A percentile compares a stretch with the other conserved stretches of the same genome.
These are phyloP conservation scores for Batrachochytrium dendrobatidis DNA, from an alignment of 371 early-diverging fungal genomes.

Conservation along the genomic window DNA sequence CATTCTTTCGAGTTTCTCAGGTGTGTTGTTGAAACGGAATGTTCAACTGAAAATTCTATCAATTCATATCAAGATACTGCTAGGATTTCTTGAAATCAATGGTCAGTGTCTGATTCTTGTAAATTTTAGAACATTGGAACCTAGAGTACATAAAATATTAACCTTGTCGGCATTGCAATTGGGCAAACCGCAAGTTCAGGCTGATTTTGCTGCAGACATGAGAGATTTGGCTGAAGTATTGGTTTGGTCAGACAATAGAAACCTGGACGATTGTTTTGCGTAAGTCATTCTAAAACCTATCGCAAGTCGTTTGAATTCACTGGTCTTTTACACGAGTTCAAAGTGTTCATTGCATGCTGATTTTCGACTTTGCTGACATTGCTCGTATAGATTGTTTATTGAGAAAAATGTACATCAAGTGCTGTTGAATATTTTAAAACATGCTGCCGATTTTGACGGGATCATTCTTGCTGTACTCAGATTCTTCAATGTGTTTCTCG, in stretches of 20 bases:
- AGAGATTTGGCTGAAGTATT: conserved; percentile 6
- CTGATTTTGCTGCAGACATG: conserved; percentile 1
- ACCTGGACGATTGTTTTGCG: conserved; percentile 3
- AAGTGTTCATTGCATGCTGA: background rate
- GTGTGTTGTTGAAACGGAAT: background rate
- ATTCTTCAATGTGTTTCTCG: conserved; percentile 27
- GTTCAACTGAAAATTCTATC: background rate
- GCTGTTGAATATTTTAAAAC: background rate
- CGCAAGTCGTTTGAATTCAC: background rate
- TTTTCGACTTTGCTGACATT: background rate
- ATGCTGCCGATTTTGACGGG: background rate
- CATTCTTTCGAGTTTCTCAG: conserved; percentile 1
- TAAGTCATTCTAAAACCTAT: too few relatives aligned
- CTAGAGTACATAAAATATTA: background rate
- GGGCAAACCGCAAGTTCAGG: background rate
- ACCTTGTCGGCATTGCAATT: background rate
- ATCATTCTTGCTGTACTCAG: conserved; percentile 12
- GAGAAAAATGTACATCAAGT: conserved; percentile 1
- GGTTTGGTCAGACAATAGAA: conserved; percentile 7
- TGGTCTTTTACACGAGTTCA: background rate
- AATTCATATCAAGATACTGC: background rate
- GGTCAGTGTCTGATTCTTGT: background rate
- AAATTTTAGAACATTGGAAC: background rate
- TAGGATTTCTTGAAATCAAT: background rate
- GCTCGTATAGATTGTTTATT: conserved; percentile 3